A percentile compares a stretch with the other conserved stretches of the same genome.
These are phyloP conservation scores for Talaromyces islandicus DNA, from an alignment of 2,329 filamentous ascomycete species.

Conservation along the genomic window DNA sequence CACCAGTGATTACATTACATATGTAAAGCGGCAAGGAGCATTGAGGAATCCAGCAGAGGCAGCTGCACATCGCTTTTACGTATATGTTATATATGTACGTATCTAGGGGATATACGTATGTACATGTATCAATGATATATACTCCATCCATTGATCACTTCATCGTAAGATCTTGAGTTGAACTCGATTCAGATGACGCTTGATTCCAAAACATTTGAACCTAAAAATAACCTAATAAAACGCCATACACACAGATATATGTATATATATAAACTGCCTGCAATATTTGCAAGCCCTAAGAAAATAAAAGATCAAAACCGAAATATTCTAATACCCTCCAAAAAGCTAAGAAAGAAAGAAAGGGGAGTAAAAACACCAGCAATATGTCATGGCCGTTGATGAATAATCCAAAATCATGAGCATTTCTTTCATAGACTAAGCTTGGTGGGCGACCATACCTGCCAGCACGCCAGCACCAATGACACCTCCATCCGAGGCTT, in stretches of 20 bases:
- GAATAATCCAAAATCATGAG: neutral
- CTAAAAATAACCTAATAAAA: neutral
- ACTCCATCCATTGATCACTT: too few relatives aligned
- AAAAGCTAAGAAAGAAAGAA: neutral
- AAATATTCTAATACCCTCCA: neutral
- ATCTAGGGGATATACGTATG: too few relatives aligned
- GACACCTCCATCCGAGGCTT: slow-evolving; percentile 50
- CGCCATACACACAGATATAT: neutral
- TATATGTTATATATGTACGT: too few relatives aligned
- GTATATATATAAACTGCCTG: neutral
- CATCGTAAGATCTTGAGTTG: too few relatives aligned
- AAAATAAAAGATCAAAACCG: neutral
- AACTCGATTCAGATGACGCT: neutral
- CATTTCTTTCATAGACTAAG: neutral
- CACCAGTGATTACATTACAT: too few relatives aligned
- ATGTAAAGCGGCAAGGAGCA: too few relatives aligned
- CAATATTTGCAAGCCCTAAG: neutral
- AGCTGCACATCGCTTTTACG: too few relatives aligned
- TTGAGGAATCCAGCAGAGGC: too few relatives aligned
- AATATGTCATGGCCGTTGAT: neutral
- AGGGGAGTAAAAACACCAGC: neutral
- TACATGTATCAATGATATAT: too few relatives aligned
- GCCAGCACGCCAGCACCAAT: slow-evolving; percentile 52
- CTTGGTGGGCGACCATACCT: slow-evolving; percentile 35
- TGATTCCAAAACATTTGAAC: neutral